Conservation (phyloP, 257 asterid species). For the Vinca minor region DNA sequence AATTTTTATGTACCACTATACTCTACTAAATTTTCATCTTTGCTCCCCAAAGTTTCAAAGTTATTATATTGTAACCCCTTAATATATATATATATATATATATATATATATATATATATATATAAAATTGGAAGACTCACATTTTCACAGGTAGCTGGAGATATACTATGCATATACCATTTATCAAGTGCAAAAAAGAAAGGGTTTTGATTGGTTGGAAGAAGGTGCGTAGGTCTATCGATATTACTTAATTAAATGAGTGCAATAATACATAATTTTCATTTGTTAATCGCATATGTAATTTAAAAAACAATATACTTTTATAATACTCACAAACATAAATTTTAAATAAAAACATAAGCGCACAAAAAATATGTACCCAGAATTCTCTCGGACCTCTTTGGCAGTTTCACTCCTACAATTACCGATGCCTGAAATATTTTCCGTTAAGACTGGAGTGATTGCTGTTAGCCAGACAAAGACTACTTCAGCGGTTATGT, state of each 20-base stretch:
- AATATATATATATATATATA: too few species aligned
- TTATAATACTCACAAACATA: too few species aligned
- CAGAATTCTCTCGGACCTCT: not conserved
- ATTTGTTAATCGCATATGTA: too few species aligned
- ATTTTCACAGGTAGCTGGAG: slow-evolving; percentile 7
- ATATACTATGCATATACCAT: slow-evolving; percentile 2
- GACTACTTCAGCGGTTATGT: slow-evolving; percentile 4
- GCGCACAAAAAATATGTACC: too few species aligned
- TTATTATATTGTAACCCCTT: too few species aligned
- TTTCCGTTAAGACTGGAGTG: not conserved
- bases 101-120: too few species aligned
- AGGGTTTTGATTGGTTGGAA: slow-evolving; percentile 13
- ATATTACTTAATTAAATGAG: slow-evolving; percentile 13
- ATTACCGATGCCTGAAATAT: not conserved
- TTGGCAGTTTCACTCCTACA: not conserved
- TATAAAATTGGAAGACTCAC: not conserved
- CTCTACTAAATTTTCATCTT: too few species aligned
- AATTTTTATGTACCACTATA: too few species aligned
- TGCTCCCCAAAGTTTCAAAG: too few species aligned
- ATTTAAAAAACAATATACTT: too few species aligned
- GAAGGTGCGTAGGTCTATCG: slow-evolving; percentile 8
- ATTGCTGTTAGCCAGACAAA: slow-evolving; percentile 12
- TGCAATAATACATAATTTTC: too few species aligned
- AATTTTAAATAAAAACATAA: too few species aligned
- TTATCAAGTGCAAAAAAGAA: slow-evolving; percentile 12